Evolutionary conservation across 1,284 basidiomycete genomes (phyloP).

Genomic region (Malassezia japonica): DNA sequence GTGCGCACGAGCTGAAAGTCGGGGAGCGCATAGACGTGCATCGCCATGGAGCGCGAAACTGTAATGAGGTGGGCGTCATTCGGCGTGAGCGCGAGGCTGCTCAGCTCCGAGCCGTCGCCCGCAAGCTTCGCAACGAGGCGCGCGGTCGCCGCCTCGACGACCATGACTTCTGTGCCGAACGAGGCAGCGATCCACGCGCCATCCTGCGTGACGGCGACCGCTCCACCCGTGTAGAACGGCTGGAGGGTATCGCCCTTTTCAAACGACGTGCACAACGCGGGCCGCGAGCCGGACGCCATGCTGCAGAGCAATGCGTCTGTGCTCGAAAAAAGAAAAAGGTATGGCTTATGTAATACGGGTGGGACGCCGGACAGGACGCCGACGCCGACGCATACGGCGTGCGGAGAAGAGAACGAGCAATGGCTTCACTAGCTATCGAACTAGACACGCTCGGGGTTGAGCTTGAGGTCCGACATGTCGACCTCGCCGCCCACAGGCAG

Average conservation of each 20-base stretch:
- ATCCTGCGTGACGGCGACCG: conserved; percentile 66
- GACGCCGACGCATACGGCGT: no score
- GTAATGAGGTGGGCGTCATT: conserved; percentile 50
- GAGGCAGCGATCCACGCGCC: conserved; percentile 73
- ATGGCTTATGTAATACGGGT: no score
- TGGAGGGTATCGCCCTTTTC: conserved; percentile 24
- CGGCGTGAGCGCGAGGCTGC: conserved; percentile 49
- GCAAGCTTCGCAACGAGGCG: conserved; percentile 48
- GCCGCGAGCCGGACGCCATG: neutral
- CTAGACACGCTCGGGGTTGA: conserved; percentile 15
- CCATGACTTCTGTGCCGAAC: conserved; percentile 70
- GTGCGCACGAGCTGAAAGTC: conserved; percentile 56
- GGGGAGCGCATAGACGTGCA: conserved; percentile 53
- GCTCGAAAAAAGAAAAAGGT: conserved; percentile 11
- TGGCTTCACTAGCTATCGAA: no score
- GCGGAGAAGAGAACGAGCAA: no score
- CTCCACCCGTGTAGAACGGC: conserved; percentile 46
- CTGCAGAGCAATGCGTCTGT: conserved; percentile 1
- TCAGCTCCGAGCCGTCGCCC: conserved; percentile 55
- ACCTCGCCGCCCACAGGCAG: conserved; percentile 9
- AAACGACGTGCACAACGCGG: conserved; percentile 28
- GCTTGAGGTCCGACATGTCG: conserved; percentile 9
- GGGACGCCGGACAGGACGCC: no score
- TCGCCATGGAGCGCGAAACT: conserved; percentile 51
- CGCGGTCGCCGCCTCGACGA: conserved; percentile 70